Conservation (phyloP, 257 asterid species). For the Solanum stenotomum region DNA sequence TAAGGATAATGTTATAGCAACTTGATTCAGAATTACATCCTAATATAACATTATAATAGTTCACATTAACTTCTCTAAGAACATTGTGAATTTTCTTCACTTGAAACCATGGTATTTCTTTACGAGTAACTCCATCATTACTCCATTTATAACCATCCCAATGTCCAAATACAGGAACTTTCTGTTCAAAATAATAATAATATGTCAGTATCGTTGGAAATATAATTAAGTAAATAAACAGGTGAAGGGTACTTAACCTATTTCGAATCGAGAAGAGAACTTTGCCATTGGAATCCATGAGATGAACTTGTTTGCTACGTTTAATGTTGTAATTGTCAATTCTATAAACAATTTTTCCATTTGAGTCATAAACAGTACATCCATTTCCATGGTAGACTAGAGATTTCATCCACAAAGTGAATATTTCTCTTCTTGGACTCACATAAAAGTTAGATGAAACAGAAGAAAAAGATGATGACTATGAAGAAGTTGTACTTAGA, state of each 20-base stretch:
- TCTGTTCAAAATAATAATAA: constrained; percentile 8
- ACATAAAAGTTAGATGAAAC: neutral
- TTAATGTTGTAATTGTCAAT: too few species aligned
- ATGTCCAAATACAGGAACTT: constrained; percentile 5
- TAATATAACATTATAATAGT: constrained; percentile 12
- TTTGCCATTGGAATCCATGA: too few species aligned
- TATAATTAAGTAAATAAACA: neutral
- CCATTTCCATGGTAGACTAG: too few species aligned
- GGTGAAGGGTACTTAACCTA: too few species aligned
- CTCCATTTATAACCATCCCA: constrained; percentile 32
- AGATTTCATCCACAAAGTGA: too few species aligned
- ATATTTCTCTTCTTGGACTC: too few species aligned
- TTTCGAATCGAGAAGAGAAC: too few species aligned
- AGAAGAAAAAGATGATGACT: neutral
- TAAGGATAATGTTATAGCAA: constrained; percentile 14
- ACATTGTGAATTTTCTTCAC: constrained; percentile 11
- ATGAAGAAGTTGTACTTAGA: neutral
- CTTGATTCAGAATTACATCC: constrained; percentile 8
- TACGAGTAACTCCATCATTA: neutral
- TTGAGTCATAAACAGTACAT: too few species aligned
- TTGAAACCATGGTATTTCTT: constrained; percentile 28
- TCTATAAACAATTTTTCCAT: too few species aligned
- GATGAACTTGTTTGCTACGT: too few species aligned
- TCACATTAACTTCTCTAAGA: constrained; percentile 4
- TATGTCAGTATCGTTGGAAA: neutral